Evolutionary conservation across 805 yeast species (phyloP).

Genomic region (Yamadazyma philogaea): DNA sequence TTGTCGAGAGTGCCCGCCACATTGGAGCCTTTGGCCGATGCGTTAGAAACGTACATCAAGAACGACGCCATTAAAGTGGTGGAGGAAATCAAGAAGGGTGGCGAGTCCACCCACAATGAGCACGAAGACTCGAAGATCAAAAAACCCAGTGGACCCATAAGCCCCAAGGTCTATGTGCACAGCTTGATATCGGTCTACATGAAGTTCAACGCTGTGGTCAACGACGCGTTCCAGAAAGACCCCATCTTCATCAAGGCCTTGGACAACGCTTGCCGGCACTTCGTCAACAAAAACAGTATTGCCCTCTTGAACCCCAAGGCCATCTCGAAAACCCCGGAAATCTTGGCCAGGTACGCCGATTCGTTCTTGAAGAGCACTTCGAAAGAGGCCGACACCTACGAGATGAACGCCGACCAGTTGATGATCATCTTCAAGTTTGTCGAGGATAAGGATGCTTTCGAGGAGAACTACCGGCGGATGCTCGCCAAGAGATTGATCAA

Average conservation of each 20-base stretch:
- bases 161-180: constrained; percentile 78
- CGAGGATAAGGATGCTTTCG: constrained; percentile 94
- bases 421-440: constrained; percentile 84
- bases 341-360: constrained; percentile 87
- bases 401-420: constrained; percentile 78
- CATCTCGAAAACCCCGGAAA: constrained; percentile 83
- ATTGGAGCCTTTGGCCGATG: constrained; percentile 69
- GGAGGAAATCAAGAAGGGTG: constrained; percentile 45
- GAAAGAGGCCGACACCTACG: constrained; percentile 65
- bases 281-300: constrained; percentile 77
- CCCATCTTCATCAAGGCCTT: constrained; percentile 80
- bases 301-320: constrained; percentile 61
- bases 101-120: constrained; percentile 19
- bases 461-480: constrained; percentile 83
- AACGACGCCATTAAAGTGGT: constrained; percentile 47
- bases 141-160: constrained; percentile 34
- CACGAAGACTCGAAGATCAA: constrained; percentile 16
- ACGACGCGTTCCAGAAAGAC: constrained; percentile 65
- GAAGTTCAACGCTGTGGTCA: constrained; percentile 64
- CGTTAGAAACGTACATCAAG: constrained; percentile 71
- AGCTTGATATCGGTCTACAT: constrained; percentile 68
- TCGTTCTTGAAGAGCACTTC: constrained; percentile 72
- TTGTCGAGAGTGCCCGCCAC: constrained; percentile 78
- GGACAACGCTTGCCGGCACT: constrained; percentile 82
- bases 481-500: constrained; percentile 87